Base-by-base conservation (phyloP, 176 grass and related monocot species). In the Bothriochloa decipiens region DNA sequence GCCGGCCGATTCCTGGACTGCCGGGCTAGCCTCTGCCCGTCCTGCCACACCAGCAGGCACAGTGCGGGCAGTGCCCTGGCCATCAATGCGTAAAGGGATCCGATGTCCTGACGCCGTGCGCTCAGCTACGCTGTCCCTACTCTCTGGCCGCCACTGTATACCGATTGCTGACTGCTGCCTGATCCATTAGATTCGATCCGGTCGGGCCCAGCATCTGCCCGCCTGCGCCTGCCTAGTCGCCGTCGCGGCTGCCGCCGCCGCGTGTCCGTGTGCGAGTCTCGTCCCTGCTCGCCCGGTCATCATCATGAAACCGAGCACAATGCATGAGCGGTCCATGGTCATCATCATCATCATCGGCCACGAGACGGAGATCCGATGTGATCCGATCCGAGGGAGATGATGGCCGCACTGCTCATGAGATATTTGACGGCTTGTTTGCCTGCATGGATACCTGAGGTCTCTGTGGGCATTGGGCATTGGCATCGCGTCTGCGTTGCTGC, bases 71-170 rank as follows among this genome's bases (percentile, higher is more conserved):
- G 37, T 16, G 63, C 23, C 8, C 8, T n/a, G 11, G 37, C 74
- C 58, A 83, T 84, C 57, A 79, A 79, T 79, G 81, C 75, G 58
- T 83, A 74, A 89, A 89, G 76, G 76, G 82, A 75, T 89, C 77
- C 87, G 67, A 89, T 84, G 76, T 80, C 87, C 74, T 68, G 63
- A 68, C 71, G 72, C 65, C 80, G 23, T 82, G 80, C 22, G 80
- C 79, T 16, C 79, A 81, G 66, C 79, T 58, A 40, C 33, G 49
- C 67, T 41, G 66, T 82, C 79, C 79, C 79, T 81, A 81, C 65
- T 13, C 41, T 22, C 77, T 79, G 40, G 4, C 22, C 0, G 23
- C 22, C 5, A 43, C 70, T 73, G 49, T 5, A 23, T 3, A 8
- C 8, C 16, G 18, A 7, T 16, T 47, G 45, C 45, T 45, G 39